Evolutionary conservation across 2,329 filamentous ascomycete genomes (phyloP).

Genomic region (Capronia americana): DNA sequence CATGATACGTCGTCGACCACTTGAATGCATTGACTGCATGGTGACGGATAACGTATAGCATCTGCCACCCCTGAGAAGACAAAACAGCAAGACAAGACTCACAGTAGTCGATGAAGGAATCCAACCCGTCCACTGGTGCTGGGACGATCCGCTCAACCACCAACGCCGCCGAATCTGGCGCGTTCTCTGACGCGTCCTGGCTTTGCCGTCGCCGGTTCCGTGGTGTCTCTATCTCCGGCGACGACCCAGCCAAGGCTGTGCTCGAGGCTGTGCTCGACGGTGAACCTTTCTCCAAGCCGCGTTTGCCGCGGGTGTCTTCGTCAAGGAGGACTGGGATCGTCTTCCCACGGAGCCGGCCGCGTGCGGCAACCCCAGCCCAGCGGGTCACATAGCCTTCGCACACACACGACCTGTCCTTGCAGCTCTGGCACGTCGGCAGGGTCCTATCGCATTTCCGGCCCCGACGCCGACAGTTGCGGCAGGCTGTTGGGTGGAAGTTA

Average conservation of each 20-base stretch:
- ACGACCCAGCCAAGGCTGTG: not conserved
- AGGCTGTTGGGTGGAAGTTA: conserved; percentile 13
- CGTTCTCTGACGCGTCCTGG: conserved; percentile 6
- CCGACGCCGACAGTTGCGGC: conserved; percentile 17
- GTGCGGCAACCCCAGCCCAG: conserved; percentile 10
- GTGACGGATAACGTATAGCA: no score
- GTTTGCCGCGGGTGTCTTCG: not conserved
- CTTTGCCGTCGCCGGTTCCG: conserved; percentile 1
- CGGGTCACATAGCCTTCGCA: conserved; percentile 15
- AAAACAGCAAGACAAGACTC: conserved; percentile 3
- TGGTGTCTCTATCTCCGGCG: no score
- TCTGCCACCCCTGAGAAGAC: no score
- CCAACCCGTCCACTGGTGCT: conserved; percentile 10
- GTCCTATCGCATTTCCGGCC: conserved; percentile 17
- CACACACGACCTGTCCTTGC: conserved; percentile 11
- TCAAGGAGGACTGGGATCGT: conserved; percentile 16
- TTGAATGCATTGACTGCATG: no score
- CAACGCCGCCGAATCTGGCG: not conserved
- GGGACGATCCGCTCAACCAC: conserved; percentile 11
- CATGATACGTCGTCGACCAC: no score
- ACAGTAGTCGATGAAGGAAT: conserved; percentile 21
- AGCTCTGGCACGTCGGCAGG: conserved; percentile 16
- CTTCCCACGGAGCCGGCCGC: conserved; percentile 11
- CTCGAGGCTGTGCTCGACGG: not conserved
- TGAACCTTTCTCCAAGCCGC: no score